Percentiles rank a stretch among this genome's conserved stretches.
Conservation (phyloP, 108 stramenopile genomes). For the Fragilaria crotonensis region DNA sequence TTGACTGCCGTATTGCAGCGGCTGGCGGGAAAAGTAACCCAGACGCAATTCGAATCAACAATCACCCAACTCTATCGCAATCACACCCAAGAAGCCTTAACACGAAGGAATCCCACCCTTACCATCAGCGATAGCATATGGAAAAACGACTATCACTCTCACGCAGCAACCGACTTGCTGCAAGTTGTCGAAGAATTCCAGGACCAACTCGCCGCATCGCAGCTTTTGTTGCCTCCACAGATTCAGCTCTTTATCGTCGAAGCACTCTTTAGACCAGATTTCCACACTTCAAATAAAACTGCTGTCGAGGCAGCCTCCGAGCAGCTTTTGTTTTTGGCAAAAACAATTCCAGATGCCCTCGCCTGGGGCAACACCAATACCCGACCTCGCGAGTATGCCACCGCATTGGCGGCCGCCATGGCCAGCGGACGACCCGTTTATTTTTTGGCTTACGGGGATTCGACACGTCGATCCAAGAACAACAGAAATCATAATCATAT, state of each 20-base stretch:
- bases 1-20: constrained; percentile 33
- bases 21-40: constrained; percentile 19
- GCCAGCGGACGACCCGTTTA: constrained; percentile 55
- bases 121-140: not conserved
- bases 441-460: constrained; percentile 44
- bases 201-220: not conserved
- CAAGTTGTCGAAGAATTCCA: constrained; percentile 8
- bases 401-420: constrained; percentile 53
- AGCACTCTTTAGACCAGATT: constrained; percentile 27
- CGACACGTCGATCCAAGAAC: not conserved
- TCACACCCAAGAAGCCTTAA: not conserved
- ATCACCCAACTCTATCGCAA: constrained; percentile 6
- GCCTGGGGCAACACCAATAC: constrained; percentile 84
- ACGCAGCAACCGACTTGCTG: constrained; percentile 7
- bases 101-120: constrained; percentile 4
- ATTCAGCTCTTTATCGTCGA: constrained; percentile 32
- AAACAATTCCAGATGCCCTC: constrained; percentile 6
- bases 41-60: constrained; percentile 18
- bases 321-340: constrained; percentile 1
- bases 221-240: not conserved
- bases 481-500: not conserved
- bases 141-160: constrained; percentile 2
- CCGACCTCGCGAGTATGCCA: constrained; percentile 44
- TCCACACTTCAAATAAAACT: constrained; percentile 9
- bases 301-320: constrained; percentile 16